Evolutionary conservation across 1,284 basidiomycete species (phyloP).

Genomic region (Ceratobasidium papillatum): DNA sequence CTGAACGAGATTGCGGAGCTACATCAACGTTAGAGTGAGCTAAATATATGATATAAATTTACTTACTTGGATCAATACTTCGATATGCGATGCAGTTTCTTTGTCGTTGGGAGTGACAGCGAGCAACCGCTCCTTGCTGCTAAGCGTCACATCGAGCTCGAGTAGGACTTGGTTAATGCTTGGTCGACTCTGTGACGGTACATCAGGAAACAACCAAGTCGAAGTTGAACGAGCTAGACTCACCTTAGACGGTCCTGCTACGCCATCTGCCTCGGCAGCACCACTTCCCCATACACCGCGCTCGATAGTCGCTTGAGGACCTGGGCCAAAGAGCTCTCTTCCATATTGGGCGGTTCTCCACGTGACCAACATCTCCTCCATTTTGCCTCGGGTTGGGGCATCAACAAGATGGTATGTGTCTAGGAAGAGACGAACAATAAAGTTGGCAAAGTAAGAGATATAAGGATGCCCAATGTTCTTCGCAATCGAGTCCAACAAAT

Average conservation of each 20-base stretch:
- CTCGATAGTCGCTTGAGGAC: slow-evolving; percentile 77
- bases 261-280: slow-evolving; percentile 12
- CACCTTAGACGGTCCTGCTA: slow-evolving; percentile 29
- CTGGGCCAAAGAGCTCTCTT: slow-evolving; percentile 83
- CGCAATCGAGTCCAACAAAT: slow-evolving; percentile 94
- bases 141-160: slow-evolving; percentile 79
- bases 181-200: slow-evolving; percentile 53
- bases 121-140: slow-evolving; percentile 74
- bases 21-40: slow-evolving; percentile 30
- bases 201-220: slow-evolving; percentile 57
- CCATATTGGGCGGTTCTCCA: slow-evolving; percentile 86
- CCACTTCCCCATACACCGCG: slow-evolving; percentile 70
- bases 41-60: neutral
- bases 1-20: slow-evolving; percentile 82
- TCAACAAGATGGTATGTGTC: slow-evolving; percentile 88
- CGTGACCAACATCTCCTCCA: slow-evolving; percentile 94
- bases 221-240: slow-evolving; percentile 45
- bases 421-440: slow-evolving; percentile 82
- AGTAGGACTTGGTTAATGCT: slow-evolving; percentile 73
- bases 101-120: slow-evolving; percentile 74
- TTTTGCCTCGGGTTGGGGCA: slow-evolving; percentile 82
- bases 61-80: slow-evolving; percentile 76
- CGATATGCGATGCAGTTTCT: slow-evolving; percentile 65
- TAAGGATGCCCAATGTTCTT: slow-evolving; percentile 95
- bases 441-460: slow-evolving; percentile 77